Percentiles rank a stretch among this genome's conserved stretches.
Conservation (phyloP, 2,329 filamentous ascomycete genomes). For the Metarhizium robertsii region DNA sequence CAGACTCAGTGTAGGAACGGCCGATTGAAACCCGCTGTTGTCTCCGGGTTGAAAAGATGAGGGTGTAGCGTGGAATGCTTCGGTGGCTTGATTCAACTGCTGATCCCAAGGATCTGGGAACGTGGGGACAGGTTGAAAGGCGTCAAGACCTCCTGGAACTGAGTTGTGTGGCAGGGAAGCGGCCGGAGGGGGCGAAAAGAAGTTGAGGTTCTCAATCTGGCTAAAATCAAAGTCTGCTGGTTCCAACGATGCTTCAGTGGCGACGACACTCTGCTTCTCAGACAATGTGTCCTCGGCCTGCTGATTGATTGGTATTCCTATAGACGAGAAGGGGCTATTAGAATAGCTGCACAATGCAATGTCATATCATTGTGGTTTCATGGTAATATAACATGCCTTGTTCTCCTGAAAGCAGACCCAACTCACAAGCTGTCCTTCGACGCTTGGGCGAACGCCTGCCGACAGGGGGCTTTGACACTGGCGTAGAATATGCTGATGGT, state of each 20-base stretch:
- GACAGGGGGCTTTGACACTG: conserved; percentile 6
- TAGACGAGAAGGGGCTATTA: not conserved
- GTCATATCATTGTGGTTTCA: not conserved
- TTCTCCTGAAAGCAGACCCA: conserved; percentile 23
- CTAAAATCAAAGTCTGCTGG: conserved; percentile 25
- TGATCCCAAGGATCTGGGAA: conserved; percentile 18
- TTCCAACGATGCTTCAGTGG: conserved; percentile 19
- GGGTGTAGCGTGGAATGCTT: conserved; percentile 4
- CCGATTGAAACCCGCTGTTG: not conserved
- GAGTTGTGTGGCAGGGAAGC: conserved; percentile 20
- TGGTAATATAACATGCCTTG: conserved; percentile 21
- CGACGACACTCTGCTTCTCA: conserved; percentile 18
- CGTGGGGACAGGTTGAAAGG: conserved; percentile 8
- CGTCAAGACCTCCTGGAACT: conserved; percentile 10
- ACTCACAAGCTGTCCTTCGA: conserved; percentile 24
- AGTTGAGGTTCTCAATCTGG: conserved; percentile 22
- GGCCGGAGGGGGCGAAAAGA: conserved; percentile 15
- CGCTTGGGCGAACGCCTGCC: conserved; percentile 27
- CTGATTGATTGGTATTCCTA: conserved; percentile 17
- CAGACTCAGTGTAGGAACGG: not conserved
- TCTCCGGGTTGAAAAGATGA: not conserved
- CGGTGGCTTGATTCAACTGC: conserved; percentile 7
- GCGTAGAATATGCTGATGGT: conserved; percentile 1
- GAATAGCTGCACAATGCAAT: not conserved
- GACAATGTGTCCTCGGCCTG: conserved; percentile 14